Evolutionary conservation across 192 early-diverging fungal genomes (phyloP).

Genomic region (Mortierella claussenii): DNA sequence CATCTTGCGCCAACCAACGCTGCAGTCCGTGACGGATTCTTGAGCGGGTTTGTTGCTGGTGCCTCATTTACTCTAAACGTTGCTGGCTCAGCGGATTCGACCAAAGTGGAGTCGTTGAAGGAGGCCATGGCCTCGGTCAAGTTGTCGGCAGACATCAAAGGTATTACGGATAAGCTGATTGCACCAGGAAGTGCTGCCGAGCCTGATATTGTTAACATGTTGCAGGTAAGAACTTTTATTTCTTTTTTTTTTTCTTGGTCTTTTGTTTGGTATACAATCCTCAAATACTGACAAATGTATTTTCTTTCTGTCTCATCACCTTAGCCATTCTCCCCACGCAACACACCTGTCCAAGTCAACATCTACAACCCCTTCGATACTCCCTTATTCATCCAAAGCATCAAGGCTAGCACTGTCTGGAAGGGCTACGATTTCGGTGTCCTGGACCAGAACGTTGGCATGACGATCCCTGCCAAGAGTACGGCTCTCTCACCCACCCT

Average conservation of each 20-base stretch:
- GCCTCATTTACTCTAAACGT: constrained; percentile 51
- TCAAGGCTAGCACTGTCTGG: constrained; percentile 51
- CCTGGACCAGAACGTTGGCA: constrained; percentile 57
- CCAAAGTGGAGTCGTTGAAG: constrained; percentile 53
- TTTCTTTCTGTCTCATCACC: too few species aligned
- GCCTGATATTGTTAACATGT: constrained; percentile 27
- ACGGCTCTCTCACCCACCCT: constrained; percentile 20
- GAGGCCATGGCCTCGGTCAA: constrained; percentile 56
- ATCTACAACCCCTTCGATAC: constrained; percentile 67
- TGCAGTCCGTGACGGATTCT: constrained; percentile 47
- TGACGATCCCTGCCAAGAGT: constrained; percentile 37
- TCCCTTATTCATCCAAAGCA: constrained; percentile 56
- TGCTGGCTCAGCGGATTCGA: constrained; percentile 51
- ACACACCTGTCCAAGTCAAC: constrained; percentile 53
- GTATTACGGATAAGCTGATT: constrained; percentile 58
- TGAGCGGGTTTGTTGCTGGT: constrained; percentile 56
- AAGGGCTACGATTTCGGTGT: constrained; percentile 55
- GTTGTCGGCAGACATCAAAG: constrained; percentile 50
- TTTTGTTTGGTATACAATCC: too few species aligned
- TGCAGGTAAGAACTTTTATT: constrained; percentile 28
- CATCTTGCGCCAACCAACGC: constrained; percentile 49
- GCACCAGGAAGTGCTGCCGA: constrained; percentile 37
- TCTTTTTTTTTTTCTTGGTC: not conserved
- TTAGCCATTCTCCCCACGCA: constrained; percentile 6
- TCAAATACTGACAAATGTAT: not conserved